Evolutionary conservation across 2,329 filamentous ascomycete genomes (phyloP).

Genomic region (Colletotrichum sp.): DNA sequence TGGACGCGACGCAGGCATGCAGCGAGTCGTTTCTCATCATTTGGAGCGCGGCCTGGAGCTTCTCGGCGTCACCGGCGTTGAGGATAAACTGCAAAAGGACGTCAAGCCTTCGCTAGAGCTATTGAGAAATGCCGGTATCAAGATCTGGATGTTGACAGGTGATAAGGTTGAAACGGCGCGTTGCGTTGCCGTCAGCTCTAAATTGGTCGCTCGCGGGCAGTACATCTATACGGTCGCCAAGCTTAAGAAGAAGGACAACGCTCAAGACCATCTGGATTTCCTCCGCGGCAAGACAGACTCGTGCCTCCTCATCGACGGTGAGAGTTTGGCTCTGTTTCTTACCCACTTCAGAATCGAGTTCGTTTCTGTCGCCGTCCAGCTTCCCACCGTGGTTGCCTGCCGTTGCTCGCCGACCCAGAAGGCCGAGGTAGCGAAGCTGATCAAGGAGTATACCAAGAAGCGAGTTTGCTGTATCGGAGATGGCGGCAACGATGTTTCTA

Average conservation of each 20-base stretch:
- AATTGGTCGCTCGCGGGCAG: slow-evolving; percentile 90
- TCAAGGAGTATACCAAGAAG: slow-evolving; percentile 91
- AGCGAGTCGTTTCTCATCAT: slow-evolving; percentile 77
- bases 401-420: slow-evolving; percentile 98
- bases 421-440: slow-evolving; percentile 89
- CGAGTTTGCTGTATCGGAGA: slow-evolving; percentile 97
- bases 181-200: slow-evolving; percentile 94
- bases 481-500: slow-evolving; percentile 96
- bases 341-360: slow-evolving; percentile 84
- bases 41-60: slow-evolving; percentile 91
- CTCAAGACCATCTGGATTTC: slow-evolving; percentile 87
- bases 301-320: slow-evolving; percentile 92
- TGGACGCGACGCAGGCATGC: slow-evolving; percentile 82
- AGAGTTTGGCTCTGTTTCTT: slow-evolving; percentile 84
- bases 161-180: slow-evolving; percentile 98
- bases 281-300: slow-evolving; percentile 85
- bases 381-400: slow-evolving; percentile 94
- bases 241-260: slow-evolving; percentile 81
- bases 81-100: slow-evolving; percentile 94
- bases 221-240: slow-evolving; percentile 94
- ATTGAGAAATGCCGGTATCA: slow-evolving; percentile 94
- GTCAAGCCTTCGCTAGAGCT: slow-evolving; percentile 96
- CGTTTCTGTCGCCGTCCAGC: slow-evolving; percentile 82
- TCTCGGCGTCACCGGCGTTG: slow-evolving; percentile 95
- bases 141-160: slow-evolving; percentile 99